Conservation (phyloP, 768 basidiomycete genomes). For the Ramaria rubella region DNA sequence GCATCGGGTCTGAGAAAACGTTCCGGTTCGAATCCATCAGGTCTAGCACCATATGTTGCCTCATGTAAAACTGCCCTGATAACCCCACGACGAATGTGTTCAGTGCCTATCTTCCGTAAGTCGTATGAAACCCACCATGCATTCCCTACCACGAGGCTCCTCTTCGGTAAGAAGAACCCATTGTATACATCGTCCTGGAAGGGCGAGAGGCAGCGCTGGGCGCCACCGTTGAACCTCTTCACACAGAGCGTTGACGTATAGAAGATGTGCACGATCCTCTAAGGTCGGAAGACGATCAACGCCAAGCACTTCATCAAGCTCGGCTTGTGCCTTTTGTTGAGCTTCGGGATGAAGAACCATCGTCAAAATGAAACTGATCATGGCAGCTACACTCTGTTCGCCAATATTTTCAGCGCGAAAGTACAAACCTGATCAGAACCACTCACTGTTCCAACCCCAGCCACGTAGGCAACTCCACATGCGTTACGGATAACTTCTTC, state of each 20-base stretch:
- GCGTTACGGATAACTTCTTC: constrained; percentile 25
- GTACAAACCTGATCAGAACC: no score
- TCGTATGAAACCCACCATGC: background rate
- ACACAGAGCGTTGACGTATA: constrained; percentile 7
- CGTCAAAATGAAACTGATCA: constrained; percentile 12
- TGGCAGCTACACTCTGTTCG: constrained; percentile 1
- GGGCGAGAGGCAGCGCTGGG: background rate
- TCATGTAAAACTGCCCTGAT: background rate
- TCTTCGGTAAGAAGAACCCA: constrained; percentile 3
- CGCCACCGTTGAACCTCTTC: constrained; percentile 6
- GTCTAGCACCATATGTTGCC: background rate
- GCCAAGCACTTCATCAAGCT: constrained; percentile 16
- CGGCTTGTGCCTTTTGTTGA: constrained; percentile 15
- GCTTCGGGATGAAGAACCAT: constrained; percentile 16
- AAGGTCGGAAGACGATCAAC: constrained; percentile 6
- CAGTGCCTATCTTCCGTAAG: background rate
- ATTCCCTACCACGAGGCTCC: background rate
- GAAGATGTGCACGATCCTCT: constrained; percentile 1
- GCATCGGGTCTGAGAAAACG: background rate
- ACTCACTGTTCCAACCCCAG: constrained; percentile 38
- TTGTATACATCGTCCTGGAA: constrained; percentile 5
- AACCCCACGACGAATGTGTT: background rate
- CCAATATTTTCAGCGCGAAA: no score
- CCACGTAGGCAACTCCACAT: constrained; percentile 35
- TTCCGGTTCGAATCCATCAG: constrained; percentile 4